Evolutionary conservation across 2,329 filamentous ascomycete genomes (phyloP), one percentile per base, ranked within the genome.

Genomic region (Talaromyces sp.): DNA sequence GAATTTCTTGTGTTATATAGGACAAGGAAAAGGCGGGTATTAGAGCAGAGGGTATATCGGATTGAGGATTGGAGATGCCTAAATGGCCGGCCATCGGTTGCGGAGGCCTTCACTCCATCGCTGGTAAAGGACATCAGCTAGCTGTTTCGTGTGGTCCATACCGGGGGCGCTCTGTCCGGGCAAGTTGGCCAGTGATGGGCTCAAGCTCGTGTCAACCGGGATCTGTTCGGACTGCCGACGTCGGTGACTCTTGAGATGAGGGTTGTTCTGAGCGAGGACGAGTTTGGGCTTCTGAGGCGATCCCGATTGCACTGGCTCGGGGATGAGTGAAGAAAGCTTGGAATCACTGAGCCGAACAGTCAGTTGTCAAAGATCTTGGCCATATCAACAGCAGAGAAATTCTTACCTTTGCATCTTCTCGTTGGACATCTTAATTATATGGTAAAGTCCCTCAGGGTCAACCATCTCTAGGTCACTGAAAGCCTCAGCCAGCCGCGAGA

Each of bases 121-220:
- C 16, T 88, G 87, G 77, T 97, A 98, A 23, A 99, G 84, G 23
- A 96, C 91, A 73, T 97, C 92, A 1, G 91, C 91, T 42, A 98
- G 82, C 72, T 96, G 87, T 71, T 92, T 91, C 66, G 89, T 90
- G 76, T 97, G 94, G 75, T 97, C 93, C 91, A 97, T 94, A 2
- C 92, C 94, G 1, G 87, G 84, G 61, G 83, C 78, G 55, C 79
- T 73, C 65, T 85, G 81, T 10, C 84, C 87, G 1, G 85, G 86
- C 66, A 87, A 75, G 67, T 83, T 75, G 52, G 66, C 73, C 68
- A 64, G 68, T 65, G 68, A 73, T 61, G 61, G 76, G 59, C 66
- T 76, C 76, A 69, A 76, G 75, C 70, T 67, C n/a, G 67, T 57
- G 27, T 77, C 73, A 18, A 68, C 62, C 31, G 68, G 66, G n/a